phyloP scores from a whole-genome alignment of 129 eudicot species.

The Lactuca sativa region DNA sequence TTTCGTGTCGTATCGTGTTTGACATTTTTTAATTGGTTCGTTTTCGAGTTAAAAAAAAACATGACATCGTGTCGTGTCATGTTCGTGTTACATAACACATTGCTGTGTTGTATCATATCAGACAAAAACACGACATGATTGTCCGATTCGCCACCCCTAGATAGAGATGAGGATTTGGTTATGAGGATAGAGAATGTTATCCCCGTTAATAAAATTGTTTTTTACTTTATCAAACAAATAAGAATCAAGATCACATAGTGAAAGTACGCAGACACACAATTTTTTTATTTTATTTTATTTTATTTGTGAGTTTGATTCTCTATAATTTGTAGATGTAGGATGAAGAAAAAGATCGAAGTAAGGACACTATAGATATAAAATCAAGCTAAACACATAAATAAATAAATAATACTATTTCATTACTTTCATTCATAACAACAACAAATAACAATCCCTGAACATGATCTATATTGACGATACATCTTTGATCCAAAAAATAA shows the following conservation, averaged over 20 bases:
- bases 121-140: too few relatives aligned
- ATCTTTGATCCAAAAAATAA: background rate
- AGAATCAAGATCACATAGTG: background rate
- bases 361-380: background rate
- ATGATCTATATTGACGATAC: background rate
- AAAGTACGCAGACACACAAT: background rate
- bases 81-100: too few relatives aligned
- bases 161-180: too few relatives aligned
- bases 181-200: too few relatives aligned
- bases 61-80: too few relatives aligned
- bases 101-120: too few relatives aligned
- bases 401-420: background rate
- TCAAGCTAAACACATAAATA: background rate
- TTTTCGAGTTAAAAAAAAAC: too few relatives aligned
- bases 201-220: background rate
- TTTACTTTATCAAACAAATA: background rate
- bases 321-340: background rate
- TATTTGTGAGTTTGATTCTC: background rate
- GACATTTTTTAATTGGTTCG: too few relatives aligned
- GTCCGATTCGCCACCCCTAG: too few relatives aligned
- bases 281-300: too few relatives aligned
- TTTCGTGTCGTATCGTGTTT: too few relatives aligned
- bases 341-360: background rate
- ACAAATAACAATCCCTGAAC: background rate
- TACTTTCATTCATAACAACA: background rate